A percentile compares a stretch with the other conserved stretches of the same genome.
These are phyloP conservation scores for Parafenestella ontariensis DNA, from an alignment of 2,329 filamentous ascomycete genomes.

Conservation along the genomic window DNA sequence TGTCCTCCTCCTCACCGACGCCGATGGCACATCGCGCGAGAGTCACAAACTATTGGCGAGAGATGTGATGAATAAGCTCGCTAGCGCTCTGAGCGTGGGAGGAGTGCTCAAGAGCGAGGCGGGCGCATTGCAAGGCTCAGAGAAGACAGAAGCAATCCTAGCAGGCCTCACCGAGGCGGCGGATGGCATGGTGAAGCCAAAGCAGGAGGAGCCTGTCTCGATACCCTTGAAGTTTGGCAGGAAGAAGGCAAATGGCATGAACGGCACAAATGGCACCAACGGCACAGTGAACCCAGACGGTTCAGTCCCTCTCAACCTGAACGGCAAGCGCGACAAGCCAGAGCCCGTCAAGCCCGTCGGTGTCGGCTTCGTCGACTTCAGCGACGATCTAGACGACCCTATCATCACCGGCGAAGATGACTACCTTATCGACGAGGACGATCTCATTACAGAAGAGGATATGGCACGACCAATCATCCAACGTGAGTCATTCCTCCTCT, in stretches of 20 bases:
- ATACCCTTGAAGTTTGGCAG: constrained; percentile 70
- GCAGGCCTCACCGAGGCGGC: constrained; percentile 74
- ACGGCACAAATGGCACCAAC: constrained; percentile 22
- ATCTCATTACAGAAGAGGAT: constrained; percentile 84
- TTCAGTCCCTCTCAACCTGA: constrained; percentile 46
- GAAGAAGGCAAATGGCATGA: constrained; percentile 60
- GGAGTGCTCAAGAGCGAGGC: constrained; percentile 74
- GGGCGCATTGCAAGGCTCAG: constrained; percentile 61
- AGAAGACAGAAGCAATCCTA: constrained; percentile 80
- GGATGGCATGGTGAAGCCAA: constrained; percentile 76
- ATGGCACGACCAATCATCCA: constrained; percentile 77
- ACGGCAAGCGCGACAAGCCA: constrained; percentile 53
- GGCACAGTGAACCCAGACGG: constrained; percentile 43
- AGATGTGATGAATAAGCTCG: constrained; percentile 71
- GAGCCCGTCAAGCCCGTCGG: constrained; percentile 45
- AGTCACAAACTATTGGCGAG: constrained; percentile 70
- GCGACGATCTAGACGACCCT: constrained; percentile 66
- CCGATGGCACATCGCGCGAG: constrained; percentile 69
- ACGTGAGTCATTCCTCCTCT: constrained; percentile 66
- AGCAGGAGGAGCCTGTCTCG: constrained; percentile 63
- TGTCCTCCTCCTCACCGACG: constrained; percentile 82
- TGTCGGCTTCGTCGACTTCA: constrained; percentile 65
- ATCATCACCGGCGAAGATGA: constrained; percentile 69
- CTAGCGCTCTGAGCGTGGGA: constrained; percentile 72
- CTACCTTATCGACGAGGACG: constrained; percentile 90